These are phyloP conservation scores for Stellera chamaejasme DNA, from an alignment of 345 rosid species.

Conservation along the genomic window DNA sequence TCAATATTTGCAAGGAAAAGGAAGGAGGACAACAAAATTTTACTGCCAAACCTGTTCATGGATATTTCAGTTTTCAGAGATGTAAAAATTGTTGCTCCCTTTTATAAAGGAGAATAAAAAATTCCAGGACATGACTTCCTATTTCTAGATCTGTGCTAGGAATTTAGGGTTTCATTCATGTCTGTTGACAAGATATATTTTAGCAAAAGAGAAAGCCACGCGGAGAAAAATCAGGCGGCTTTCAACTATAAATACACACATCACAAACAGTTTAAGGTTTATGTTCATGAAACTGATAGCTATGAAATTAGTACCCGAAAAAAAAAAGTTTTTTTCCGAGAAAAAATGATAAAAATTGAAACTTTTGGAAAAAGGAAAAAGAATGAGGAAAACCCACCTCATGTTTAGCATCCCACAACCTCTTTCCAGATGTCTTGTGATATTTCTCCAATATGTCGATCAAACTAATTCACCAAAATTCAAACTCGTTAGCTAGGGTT, in stretches of 20 bases:
- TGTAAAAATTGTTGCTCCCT: background rate
- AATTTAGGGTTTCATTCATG: slow-evolving; percentile 25
- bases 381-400: slow-evolving; percentile 43
- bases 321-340: too few relatives aligned
- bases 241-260: background rate
- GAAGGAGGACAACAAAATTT: slow-evolving; percentile 11
- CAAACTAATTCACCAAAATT: slow-evolving; percentile 33
- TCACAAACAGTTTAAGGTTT: too few relatives aligned
- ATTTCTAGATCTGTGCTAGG: slow-evolving; percentile 57
- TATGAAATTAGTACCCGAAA: too few relatives aligned
- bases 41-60: slow-evolving; percentile 38
- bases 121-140: slow-evolving; percentile 13
- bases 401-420: slow-evolving; percentile 93
- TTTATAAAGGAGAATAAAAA: slow-evolving; percentile 11
- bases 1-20: slow-evolving; percentile 21
- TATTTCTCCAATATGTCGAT: slow-evolving; percentile 67
- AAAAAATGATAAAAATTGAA: background rate
- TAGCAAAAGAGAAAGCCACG: slow-evolving; percentile 23
- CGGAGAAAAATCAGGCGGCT: slow-evolving; percentile 7
- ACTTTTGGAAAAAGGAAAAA: background rate
- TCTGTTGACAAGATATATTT: slow-evolving; percentile 29
- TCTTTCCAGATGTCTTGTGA: slow-evolving; percentile 67
- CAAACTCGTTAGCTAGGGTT: background rate
- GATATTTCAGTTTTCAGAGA: slow-evolving; percentile 22
- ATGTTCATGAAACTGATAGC: too few relatives aligned